phyloP scores from a whole-genome alignment of 2,329 filamentous ascomycete genomes.

The Alternaria alternata region DNA sequence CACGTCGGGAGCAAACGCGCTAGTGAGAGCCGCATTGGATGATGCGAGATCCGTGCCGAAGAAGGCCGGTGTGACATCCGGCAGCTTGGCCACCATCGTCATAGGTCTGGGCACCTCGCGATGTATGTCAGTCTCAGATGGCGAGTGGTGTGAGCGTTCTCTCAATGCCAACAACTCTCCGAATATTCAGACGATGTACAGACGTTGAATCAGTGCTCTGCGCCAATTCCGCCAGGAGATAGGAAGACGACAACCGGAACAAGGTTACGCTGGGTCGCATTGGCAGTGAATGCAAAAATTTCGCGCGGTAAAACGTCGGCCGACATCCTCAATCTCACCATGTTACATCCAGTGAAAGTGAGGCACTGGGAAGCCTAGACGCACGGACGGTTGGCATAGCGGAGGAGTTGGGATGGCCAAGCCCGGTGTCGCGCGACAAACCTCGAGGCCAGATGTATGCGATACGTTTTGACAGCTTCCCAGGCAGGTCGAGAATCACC shows the following conservation, averaged over 20 bases:
- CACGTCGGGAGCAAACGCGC: constrained; percentile 29
- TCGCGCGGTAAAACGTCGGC: constrained; percentile 14
- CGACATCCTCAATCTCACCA: not conserved
- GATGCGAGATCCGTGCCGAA: constrained; percentile 18
- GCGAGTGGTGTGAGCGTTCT: not conserved
- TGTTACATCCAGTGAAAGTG: constrained; percentile 13
- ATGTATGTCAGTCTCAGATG: not conserved
- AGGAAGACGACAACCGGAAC: not conserved
- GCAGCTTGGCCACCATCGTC: constrained; percentile 10
- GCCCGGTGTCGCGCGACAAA: not conserved
- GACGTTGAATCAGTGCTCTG: not conserved
- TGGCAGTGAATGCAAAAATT: constrained; percentile 9
- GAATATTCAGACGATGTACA: not conserved
- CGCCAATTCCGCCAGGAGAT: constrained; percentile 5
- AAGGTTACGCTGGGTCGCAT: constrained; percentile 7
- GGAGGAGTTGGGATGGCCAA: constrained; percentile 1
- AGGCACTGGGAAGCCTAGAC: constrained; percentile 9
- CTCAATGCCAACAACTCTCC: not conserved
- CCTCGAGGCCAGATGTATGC: not conserved
- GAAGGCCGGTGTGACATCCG: constrained; percentile 8
- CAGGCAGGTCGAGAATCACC: not conserved
- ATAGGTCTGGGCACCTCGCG: constrained; percentile 1
- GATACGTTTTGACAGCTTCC: not conserved
- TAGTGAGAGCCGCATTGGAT: constrained; percentile 30
- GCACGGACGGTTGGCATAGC: constrained; percentile 2